These are phyloP conservation scores for Gnaphalium uliginosum DNA, from an alignment of 129 eudicot genomes.

Conservation along the genomic window DNA sequence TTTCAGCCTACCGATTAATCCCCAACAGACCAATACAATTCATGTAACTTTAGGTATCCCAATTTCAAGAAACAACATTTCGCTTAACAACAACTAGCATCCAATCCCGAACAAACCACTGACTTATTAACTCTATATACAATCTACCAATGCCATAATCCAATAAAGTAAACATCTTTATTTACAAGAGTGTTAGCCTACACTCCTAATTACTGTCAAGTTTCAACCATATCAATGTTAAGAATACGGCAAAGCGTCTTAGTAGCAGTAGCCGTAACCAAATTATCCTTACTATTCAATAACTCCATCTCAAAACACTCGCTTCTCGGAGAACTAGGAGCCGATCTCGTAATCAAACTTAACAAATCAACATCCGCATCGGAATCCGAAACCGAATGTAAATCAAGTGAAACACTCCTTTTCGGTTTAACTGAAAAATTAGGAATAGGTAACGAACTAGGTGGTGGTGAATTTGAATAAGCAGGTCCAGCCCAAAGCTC, in stretches of 20 bases:
- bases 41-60: neutral
- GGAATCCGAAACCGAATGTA: slow-evolving; percentile 35
- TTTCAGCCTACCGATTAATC: neutral
- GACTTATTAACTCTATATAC: slow-evolving; percentile 30
- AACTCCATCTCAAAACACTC: slow-evolving; percentile 23
- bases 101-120: neutral
- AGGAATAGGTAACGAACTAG: slow-evolving; percentile 78
- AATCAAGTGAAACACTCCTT: slow-evolving; percentile 60
- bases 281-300: slow-evolving; percentile 43
- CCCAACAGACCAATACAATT: neutral
- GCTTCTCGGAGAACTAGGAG: slow-evolving; percentile 61
- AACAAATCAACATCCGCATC: slow-evolving; percentile 39
- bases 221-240: slow-evolving; percentile 59
- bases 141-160: slow-evolving; percentile 27
- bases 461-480: slow-evolving; percentile 80
- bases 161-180: slow-evolving; percentile 32
- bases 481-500: slow-evolving; percentile 93
- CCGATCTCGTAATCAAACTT: slow-evolving; percentile 53
- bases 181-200: slow-evolving; percentile 36
- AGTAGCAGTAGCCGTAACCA: slow-evolving; percentile 42
- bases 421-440: slow-evolving; percentile 58
- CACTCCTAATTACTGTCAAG: slow-evolving; percentile 44
- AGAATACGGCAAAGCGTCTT: slow-evolving; percentile 73
- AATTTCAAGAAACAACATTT: neutral
- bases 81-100: neutral